phyloP scores from a whole-genome alignment of 2,329 filamentous ascomycete genomes.

The Epichloe scottii region DNA sequence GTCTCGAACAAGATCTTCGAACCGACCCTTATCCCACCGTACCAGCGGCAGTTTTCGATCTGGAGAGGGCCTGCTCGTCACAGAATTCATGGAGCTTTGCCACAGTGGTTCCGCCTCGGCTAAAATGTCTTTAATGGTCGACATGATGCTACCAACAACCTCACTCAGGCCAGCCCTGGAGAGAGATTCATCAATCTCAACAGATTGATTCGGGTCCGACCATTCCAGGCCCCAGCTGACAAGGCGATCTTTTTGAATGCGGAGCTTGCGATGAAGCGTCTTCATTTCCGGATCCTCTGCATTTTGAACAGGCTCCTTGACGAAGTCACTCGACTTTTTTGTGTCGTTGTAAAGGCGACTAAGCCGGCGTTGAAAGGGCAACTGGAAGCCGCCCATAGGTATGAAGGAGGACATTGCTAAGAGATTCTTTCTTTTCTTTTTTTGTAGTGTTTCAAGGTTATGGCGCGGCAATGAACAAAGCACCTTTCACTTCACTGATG shows the following conservation, averaged over 20 bases:
- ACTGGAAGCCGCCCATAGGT: constrained; percentile 38
- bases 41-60: constrained; percentile 45
- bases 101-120: constrained; percentile 65
- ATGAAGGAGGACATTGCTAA: constrained; percentile 36
- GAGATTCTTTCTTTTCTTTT: not conserved
- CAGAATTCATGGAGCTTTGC: constrained; percentile 41
- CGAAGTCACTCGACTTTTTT: constrained; percentile 64
- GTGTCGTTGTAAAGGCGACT: constrained; percentile 71
- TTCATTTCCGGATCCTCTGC: constrained; percentile 57
- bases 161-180: constrained; percentile 66
- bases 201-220: constrained; percentile 58
- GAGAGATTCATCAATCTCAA: constrained; percentile 58
- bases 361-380: constrained; percentile 49
- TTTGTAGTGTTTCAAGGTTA: too few species aligned
- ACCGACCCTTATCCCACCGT: constrained; percentile 57
- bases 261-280: constrained; percentile 60
- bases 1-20: constrained; percentile 62
- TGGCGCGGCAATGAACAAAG: too few species aligned
- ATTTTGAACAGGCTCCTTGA: constrained; percentile 51
- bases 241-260: constrained; percentile 68
- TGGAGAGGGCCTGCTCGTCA: constrained; percentile 27
- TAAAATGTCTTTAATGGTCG: constrained; percentile 67
- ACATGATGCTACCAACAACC: constrained; percentile 66
- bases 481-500: too few species aligned
- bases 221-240: constrained; percentile 73